Evolutionary conservation across 805 yeast genomes (phyloP), one percentile per base, ranked within the genome.

Genomic region (Hanseniaspora valbyensis): DNA sequence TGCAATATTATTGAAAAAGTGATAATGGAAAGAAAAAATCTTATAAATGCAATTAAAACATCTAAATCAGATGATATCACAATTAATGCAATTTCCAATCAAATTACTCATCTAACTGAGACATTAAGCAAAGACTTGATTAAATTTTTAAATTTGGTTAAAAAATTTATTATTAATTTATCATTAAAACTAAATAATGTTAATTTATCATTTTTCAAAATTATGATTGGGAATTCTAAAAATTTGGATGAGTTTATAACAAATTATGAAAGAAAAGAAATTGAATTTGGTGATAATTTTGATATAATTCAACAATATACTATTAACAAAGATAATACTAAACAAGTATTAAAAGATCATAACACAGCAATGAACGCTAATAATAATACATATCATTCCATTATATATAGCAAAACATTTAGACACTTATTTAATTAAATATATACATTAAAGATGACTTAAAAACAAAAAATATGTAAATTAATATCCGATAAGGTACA

Each of bases 281-380:
- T 58, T 14, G 57, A 53, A 6, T 42, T 55, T 2, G 66, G 67
- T 14, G 66, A 62, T 43, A 63, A 66, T 50, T 64, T 66, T 49
- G 72, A 69, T 52, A 66, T 69, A 13, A 55, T 69, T 28, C 69
- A 68, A 52, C 39, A 58, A 32, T 67, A 60, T 52, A 59, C 66
- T 0, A 45, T 56, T 2, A 56, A 69, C 7, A 60, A 65, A 40
- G 61, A 58, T 26, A 55, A 52, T 33, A 64, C 64, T 1, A 65
- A 59, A 43, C 54, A 59, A 25, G 59, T 63, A 3, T 59, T 64
- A 7, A 60, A 60, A 52, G 63, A 61, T 5, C 22, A 34, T 18
- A n/a, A 8, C 9, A 16, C 22, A 7, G 4, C 12, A 6, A 8
- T 34, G n/a, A 36, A 25, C 8, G 13, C 19, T 13, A 42, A 21